These are phyloP conservation scores for Gardenia jasminoides DNA, from an alignment of 257 asterid genomes.

Conservation along the genomic window DNA sequence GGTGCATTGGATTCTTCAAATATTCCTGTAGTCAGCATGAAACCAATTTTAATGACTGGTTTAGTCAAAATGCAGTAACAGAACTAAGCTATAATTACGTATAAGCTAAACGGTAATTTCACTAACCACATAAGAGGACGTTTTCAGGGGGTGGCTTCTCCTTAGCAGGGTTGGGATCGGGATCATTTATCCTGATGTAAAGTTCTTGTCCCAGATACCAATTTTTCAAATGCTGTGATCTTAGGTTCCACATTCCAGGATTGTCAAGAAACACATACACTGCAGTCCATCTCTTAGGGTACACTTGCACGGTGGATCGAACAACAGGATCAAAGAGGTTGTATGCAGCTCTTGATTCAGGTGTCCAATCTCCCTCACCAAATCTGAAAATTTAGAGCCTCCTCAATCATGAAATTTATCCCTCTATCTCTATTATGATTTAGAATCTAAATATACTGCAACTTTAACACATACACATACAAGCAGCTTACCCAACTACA, in stretches of 20 bases:
- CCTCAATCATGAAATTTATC: no score
- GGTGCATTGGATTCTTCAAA: background rate
- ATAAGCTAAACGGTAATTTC: background rate
- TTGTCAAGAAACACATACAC: conserved; percentile 67
- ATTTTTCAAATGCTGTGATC: conserved; percentile 52
- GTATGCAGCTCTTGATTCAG: conserved; percentile 35
- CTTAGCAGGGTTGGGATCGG: conserved; percentile 57
- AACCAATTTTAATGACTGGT: no score
- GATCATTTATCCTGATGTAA: conserved; percentile 62
- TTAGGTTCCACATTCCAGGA: conserved; percentile 84
- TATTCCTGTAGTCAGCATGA: background rate
- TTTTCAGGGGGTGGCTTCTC: conserved; percentile 53
- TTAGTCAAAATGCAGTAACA: no score
- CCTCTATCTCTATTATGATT: no score
- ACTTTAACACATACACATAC: no score
- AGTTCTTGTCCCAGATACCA: conserved; percentile 74
- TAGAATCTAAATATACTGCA: no score
- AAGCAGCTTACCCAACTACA: conserved; percentile 57
- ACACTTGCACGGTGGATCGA: conserved; percentile 70
- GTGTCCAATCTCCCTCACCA: conserved; percentile 63
- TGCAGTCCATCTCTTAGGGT: conserved; percentile 64
- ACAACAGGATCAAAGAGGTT: conserved; percentile 54
- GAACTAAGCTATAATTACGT: background rate
- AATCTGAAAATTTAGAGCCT: conserved; percentile 29
- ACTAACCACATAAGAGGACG: conserved; percentile 60